Evolutionary conservation across 2,329 filamentous ascomycete species (phyloP).

Genomic region (Zymoseptoria passerinii): DNA sequence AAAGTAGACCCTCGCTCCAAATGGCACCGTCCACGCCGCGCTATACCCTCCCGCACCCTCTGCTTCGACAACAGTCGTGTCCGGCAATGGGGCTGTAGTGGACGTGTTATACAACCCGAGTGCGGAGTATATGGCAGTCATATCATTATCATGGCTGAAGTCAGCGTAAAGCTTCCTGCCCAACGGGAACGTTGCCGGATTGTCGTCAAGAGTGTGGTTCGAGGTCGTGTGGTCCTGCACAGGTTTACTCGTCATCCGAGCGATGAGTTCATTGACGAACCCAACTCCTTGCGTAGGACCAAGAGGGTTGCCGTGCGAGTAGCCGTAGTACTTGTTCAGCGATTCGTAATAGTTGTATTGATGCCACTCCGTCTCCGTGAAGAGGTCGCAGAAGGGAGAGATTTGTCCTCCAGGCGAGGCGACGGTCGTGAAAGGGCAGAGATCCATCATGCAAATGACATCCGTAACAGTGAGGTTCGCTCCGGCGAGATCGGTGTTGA

Average conservation of each 20-base stretch:
- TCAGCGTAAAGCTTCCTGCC: constrained; percentile 65
- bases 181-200: constrained; percentile 64
- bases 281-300: constrained; percentile 81
- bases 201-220: constrained; percentile 66
- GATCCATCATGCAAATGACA: constrained; percentile 70
- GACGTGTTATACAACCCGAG: constrained; percentile 63
- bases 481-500: constrained; percentile 62
- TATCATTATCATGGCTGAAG: constrained; percentile 86
- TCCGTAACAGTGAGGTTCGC: constrained; percentile 56
- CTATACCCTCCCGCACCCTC: constrained; percentile 58
- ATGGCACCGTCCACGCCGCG: constrained; percentile 72
- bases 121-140: constrained; percentile 67
- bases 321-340: constrained; percentile 78
- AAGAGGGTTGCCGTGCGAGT: constrained; percentile 65
- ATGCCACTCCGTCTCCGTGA: constrained; percentile 69
- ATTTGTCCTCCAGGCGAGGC: constrained; percentile 47
- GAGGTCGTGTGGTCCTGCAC: constrained; percentile 67
- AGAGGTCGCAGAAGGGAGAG: constrained; percentile 69
- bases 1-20: constrained; percentile 71
- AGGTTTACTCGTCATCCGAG: constrained; percentile 60
- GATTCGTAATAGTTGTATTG: constrained; percentile 74
- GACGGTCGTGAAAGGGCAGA: constrained; percentile 81
- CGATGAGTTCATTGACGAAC: constrained; percentile 79
- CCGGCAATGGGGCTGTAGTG: constrained; percentile 43
- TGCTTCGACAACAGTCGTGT: constrained; percentile 41